Conservation (phyloP, 495 filamentous ascomycete species). For the Penicillium cinerascens region DNA sequence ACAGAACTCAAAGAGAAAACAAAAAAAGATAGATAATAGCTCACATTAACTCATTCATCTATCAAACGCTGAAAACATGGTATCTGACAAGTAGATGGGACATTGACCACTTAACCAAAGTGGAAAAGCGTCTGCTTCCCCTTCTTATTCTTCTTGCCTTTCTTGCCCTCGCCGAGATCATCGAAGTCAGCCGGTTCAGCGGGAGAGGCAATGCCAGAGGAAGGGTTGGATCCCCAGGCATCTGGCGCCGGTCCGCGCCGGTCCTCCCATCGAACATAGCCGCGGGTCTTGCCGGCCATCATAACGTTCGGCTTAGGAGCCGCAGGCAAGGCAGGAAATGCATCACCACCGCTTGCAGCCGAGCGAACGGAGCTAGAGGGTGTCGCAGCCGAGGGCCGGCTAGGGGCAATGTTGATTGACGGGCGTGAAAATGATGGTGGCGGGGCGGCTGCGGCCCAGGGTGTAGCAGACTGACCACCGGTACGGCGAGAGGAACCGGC, state of each 20-base stretch:
- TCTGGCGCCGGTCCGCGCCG: conserved; percentile 35
- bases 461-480: conserved; percentile 36
- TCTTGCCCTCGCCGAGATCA: conserved; percentile 51
- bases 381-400: conserved; percentile 17
- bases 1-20: background rate
- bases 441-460: conserved; percentile 45
- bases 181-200: conserved; percentile 25
- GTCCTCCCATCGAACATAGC: conserved; percentile 66
- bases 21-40: background rate
- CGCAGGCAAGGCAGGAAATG: conserved; percentile 78
- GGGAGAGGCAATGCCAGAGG: conserved; percentile 23
- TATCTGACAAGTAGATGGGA: background rate
- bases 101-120: conserved; percentile 39
- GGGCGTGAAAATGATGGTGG: conserved; percentile 28
- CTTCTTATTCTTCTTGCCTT: conserved; percentile 66
- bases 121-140: conserved; percentile 75
- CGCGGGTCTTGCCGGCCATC: conserved; percentile 73
- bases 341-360: conserved; percentile 25
- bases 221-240: conserved; percentile 43
- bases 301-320: conserved; percentile 75
- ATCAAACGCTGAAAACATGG: background rate
- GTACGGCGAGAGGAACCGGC: conserved; percentile 31
- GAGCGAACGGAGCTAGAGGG: conserved; percentile 18
- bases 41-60: conserved; percentile 1
- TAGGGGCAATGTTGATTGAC: conserved; percentile 28